These are phyloP conservation scores for Suillus plorans DNA, from an alignment of 768 basidiomycete genomes.

Conservation along the genomic window DNA sequence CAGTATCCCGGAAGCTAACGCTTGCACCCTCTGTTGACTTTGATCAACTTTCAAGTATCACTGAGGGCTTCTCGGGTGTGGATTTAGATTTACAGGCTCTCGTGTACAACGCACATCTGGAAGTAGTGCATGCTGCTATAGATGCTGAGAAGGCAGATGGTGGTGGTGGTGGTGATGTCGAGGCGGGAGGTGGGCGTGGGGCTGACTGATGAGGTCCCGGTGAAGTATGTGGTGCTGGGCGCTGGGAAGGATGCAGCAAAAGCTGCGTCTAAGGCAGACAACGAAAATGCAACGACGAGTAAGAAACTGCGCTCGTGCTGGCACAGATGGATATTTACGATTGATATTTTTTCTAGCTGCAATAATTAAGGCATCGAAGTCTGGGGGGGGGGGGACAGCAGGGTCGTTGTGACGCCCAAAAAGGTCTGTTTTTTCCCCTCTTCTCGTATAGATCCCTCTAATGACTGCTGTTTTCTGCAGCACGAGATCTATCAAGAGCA, in stretches of 20 bases:
- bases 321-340: constrained; percentile 2
- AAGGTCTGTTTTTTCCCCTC: constrained; percentile 19
- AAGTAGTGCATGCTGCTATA: constrained; percentile 82
- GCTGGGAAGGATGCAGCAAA: constrained; percentile 27
- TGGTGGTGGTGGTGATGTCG: constrained; percentile 11
- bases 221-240: constrained; percentile 64
- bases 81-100: constrained; percentile 81
- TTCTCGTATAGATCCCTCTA: background rate
- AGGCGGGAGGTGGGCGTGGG: background rate
- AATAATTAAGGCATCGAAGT: constrained; percentile 41
- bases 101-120: constrained; percentile 93
- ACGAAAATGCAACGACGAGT: constrained; percentile 67
- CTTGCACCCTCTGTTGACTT: constrained; percentile 65
- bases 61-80: constrained; percentile 89
- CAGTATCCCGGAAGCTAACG: constrained; percentile 66
- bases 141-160: constrained; percentile 24
- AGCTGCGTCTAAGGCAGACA: constrained; percentile 63
- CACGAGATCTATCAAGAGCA: constrained; percentile 63
- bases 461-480: constrained; percentile 30
- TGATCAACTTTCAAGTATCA: constrained; percentile 62
- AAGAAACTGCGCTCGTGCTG: constrained; percentile 14
- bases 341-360: constrained; percentile 40
- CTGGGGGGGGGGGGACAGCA: constrained; percentile 15
- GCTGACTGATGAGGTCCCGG: constrained; percentile 32
- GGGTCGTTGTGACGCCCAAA: constrained; percentile 17